A percentile compares a stretch with the other conserved stretches of the same genome.
Evolutionary conservation across 805 yeast genomes (phyloP).

Genomic region (Yarrowia yakushimensis): DNA sequence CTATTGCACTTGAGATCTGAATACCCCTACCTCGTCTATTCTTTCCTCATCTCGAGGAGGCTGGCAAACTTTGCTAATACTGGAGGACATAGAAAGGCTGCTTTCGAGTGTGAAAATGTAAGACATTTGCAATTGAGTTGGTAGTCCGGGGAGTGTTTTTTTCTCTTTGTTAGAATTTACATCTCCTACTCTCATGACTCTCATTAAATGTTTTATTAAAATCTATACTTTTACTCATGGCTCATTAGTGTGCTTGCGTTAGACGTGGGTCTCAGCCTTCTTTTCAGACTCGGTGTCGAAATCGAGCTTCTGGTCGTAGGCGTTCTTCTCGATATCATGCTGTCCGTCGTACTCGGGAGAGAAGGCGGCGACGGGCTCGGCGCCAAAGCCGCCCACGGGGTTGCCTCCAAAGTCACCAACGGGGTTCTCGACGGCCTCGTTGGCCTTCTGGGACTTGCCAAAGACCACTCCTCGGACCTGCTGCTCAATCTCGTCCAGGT

Average conservation of each 20-base stretch:
- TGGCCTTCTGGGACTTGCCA: conserved; percentile 8
- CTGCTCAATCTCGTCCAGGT: conserved; percentile 23
- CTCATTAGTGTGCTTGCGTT: background rate
- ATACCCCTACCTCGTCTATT: too few relatives aligned
- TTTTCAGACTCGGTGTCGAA: background rate
- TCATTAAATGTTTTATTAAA: background rate
- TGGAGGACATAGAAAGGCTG: too few relatives aligned
- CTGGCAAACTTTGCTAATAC: too few relatives aligned
- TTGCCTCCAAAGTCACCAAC: conserved; percentile 16
- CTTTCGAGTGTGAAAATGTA: too few relatives aligned
- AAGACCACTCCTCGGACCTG: conserved; percentile 10
- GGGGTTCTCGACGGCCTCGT: background rate
- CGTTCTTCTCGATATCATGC: conserved; percentile 15
- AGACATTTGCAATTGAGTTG: too few relatives aligned
- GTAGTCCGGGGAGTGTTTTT: too few relatives aligned
- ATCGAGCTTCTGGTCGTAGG: background rate
- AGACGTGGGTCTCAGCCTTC: background rate
- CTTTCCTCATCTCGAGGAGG: too few relatives aligned
- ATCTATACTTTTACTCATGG: background rate
- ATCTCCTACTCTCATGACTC: too few relatives aligned
- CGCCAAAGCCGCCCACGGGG: conserved; percentile 8
- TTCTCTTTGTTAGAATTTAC: too few relatives aligned
- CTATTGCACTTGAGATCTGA: too few relatives aligned
- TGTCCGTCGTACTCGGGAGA: conserved; percentile 10
- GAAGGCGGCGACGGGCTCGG: conserved; percentile 17